Percentiles rank a stretch among this genome's conserved stretches.
phyloP scores from a whole-genome alignment of 2,329 filamentous ascomycete genomes.

The Phymatotrichopsis omnivora region DNA sequence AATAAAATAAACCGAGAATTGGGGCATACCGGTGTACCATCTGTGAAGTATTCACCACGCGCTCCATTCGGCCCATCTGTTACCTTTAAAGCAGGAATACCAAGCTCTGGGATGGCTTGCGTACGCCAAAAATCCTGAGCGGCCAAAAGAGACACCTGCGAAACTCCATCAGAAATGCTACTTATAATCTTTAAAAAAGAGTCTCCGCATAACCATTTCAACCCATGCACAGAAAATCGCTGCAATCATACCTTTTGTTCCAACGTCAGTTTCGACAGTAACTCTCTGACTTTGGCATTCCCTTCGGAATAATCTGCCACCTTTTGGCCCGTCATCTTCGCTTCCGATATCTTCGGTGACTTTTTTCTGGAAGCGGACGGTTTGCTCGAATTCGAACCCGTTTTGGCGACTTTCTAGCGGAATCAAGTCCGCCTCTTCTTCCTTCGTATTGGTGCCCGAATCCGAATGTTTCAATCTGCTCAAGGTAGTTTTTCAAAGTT shows the following conservation, averaged over 20 bases:
- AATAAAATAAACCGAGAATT: neutral
- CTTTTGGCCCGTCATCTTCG: conserved; percentile 32
- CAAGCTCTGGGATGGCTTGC: conserved; percentile 45
- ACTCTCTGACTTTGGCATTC: conserved; percentile 34
- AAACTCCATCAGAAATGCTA: conserved; percentile 15
- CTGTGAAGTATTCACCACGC: conserved; percentile 41
- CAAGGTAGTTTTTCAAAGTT: no score
- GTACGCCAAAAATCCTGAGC: conserved; percentile 58
- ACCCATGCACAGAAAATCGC: no score
- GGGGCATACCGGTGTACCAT: conserved; percentile 54
- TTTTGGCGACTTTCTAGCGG: conserved; percentile 42
- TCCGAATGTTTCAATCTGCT: no score
- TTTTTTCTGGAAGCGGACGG: conserved; percentile 32
- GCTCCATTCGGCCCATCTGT: conserved; percentile 29
- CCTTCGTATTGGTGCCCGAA: neutral
- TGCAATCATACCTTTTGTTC: conserved; percentile 47
- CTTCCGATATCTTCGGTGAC: conserved; percentile 20
- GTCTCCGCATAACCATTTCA: no score
- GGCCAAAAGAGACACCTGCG: conserved; percentile 48
- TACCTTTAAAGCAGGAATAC: conserved; percentile 25
- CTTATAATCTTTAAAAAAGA: no score
- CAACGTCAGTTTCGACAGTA: conserved; percentile 44
- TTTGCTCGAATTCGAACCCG: conserved; percentile 41
- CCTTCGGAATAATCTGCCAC: conserved; percentile 38
- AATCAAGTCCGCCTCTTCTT: conserved; percentile 10